Base-by-base conservation (phyloP, 345 rosid genomes). In the Salix dunnii region DNA sequence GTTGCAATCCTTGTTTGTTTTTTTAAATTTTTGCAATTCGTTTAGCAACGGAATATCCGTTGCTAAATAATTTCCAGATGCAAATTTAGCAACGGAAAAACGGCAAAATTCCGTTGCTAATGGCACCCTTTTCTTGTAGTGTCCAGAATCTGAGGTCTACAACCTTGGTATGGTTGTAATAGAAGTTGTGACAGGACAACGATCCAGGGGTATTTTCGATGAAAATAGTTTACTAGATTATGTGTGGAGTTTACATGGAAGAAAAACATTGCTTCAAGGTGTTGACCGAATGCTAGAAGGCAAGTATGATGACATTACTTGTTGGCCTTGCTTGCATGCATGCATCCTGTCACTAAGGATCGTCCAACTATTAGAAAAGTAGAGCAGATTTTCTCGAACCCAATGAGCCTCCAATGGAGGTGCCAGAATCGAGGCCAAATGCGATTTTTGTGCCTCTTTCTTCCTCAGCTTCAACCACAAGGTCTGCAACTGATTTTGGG, bases 311-410 rank as follows among this genome's bases (percentile, higher is more conserved):
- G 80, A 79, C 76, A 46, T 65, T 84, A 21, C 61, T 60, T 43
- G 78, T 75, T 25, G 84, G 86, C 43, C 82, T 86, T 9, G 83
- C 89, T 16, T n/a, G n/a, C n/a, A n/a, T 80, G 82, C 70, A 28
- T 80, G 46, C 86, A 81, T 51, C 88, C 84, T 0, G 83, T 82
- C 31, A 33, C 80, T 2, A 43, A 67, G 31, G 67, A 17, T 58
- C 78, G 85, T 21, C 88, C 88, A 0, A 87, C 65, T 55, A 75
- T 83, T 13, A 75, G 89, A 23, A 87, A 83, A 68, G 85, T 77
- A 21, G 84, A 83, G 46, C 87, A 85, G 40, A 73, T 85, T 10
- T 81, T 87, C 60, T 61, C 82, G 78, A 80, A 85, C 76, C 51
- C 0, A 69, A 80, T 31, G 88, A 85, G 72, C 78, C 85, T 74